These are phyloP conservation scores for Colletotrichum sp. DNA, from an alignment of 2,329 filamentous ascomycete species.

Conservation along the genomic window DNA sequence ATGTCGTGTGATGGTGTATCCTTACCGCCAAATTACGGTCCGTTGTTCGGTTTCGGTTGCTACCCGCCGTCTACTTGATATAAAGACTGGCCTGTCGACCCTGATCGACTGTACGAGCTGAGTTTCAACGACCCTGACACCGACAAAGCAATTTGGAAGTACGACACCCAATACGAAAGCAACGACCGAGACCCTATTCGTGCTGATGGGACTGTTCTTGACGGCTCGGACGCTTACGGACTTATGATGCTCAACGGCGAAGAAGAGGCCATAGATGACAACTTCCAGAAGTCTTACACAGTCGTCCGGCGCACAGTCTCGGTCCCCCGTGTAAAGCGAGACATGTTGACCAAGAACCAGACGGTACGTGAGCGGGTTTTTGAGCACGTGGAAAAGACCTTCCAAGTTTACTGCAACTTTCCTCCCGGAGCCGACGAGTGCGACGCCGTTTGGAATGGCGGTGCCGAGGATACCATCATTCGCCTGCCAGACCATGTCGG, in stretches of 20 bases:
- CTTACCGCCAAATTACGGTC: neutral
- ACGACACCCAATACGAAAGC: slow-evolving; percentile 26
- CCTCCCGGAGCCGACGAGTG: slow-evolving; percentile 23
- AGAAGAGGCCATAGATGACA: slow-evolving; percentile 28
- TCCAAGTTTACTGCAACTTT: slow-evolving; percentile 33
- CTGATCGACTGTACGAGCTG: slow-evolving; percentile 26
- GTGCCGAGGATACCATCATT: slow-evolving; percentile 29
- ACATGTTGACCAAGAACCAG: slow-evolving; percentile 28
- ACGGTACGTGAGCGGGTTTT: slow-evolving; percentile 30
- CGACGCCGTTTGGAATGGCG: slow-evolving; percentile 19
- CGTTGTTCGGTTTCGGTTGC: neutral
- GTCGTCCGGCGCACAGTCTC: slow-evolving; percentile 16
- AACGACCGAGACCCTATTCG: neutral
- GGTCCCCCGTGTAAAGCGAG: slow-evolving; percentile 22
- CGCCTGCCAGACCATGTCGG: slow-evolving; percentile 27
- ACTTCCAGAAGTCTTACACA: slow-evolving; percentile 26
- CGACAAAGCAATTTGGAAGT: slow-evolving; percentile 23
- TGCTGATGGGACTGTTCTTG: neutral
- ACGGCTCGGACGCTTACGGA: slow-evolving; percentile 31
- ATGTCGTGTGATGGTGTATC: neutral
- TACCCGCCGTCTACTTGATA: neutral
- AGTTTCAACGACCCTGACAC: slow-evolving; percentile 19
- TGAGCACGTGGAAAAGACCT: slow-evolving; percentile 28
- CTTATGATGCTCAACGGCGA: slow-evolving; percentile 35
- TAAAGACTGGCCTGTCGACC: slow-evolving; percentile 30